phyloP scores from a whole-genome alignment of 345 rosid genomes.

The Diplotaxis tenuifolia region DNA sequence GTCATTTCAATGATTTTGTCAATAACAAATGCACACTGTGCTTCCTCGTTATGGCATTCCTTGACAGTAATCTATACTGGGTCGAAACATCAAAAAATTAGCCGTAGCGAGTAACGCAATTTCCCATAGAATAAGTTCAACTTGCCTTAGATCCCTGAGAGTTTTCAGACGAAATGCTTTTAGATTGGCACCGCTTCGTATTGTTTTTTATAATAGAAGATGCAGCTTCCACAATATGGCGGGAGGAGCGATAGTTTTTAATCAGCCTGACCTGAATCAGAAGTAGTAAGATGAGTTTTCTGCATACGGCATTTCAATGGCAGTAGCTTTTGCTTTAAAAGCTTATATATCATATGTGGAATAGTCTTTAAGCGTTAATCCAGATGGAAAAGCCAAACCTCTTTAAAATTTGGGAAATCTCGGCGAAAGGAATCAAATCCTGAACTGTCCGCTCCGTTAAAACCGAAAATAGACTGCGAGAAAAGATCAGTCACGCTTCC shows the following conservation, averaged over 20 bases:
- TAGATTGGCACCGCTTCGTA: constrained; percentile 57
- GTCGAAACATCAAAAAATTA: constrained; percentile 13
- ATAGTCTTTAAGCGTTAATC: neutral
- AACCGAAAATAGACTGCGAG: constrained; percentile 87
- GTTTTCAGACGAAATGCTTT: constrained; percentile 75
- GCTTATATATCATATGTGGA: constrained; percentile 1
- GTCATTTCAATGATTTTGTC: constrained; percentile 81
- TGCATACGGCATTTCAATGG: neutral
- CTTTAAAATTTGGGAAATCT: constrained; percentile 76
- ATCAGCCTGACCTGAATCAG: constrained; percentile 67
- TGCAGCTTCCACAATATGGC: constrained; percentile 92
- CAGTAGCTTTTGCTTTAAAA: neutral
- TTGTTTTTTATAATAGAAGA: constrained; percentile 76
- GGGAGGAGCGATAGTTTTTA: constrained; percentile 80
- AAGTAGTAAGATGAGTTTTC: constrained; percentile 12
- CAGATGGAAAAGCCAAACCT: constrained; percentile 44
- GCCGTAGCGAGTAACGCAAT: neutral
- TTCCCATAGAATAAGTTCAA: constrained; percentile 5
- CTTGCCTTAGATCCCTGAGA: constrained; percentile 83
- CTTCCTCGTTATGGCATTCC: constrained; percentile 86
- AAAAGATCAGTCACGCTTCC: constrained; percentile 12
- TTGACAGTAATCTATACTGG: constrained; percentile 61
- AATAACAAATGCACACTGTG: constrained; percentile 80
- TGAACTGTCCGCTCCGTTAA: constrained; percentile 86
- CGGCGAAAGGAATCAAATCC: constrained; percentile 89